phyloP scores from a whole-genome alignment of 2,329 filamentous ascomycete genomes.

The Diaporthe helianthi region DNA sequence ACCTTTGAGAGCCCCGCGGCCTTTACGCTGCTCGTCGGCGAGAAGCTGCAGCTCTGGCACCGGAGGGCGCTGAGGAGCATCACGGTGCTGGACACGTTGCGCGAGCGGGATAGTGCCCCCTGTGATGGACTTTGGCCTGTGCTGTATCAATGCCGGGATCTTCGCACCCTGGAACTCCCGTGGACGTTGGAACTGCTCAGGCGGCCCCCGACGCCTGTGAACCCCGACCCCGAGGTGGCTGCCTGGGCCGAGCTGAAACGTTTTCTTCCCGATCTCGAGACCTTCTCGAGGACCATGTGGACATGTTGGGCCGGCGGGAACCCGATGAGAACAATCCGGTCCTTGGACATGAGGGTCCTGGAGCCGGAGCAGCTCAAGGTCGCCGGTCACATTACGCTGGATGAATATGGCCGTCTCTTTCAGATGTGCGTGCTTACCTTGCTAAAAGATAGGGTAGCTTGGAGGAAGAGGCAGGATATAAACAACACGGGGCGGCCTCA shows the following conservation, averaged over 20 bases:
- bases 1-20: not conserved
- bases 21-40: not conserved
- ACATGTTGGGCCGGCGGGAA: no score
- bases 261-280: not conserved
- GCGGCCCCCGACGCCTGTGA: not conserved
- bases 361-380: not conserved
- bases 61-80: not conserved
- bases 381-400: no score
- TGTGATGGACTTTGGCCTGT: not conserved
- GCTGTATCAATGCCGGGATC: not conserved
- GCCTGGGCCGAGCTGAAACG: not conserved
- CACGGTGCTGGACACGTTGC: not conserved
- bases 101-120: no score
- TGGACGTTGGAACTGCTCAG: not conserved
- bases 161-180: not conserved
- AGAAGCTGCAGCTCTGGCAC: not conserved
- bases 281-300: not conserved
- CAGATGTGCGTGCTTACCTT: no score
- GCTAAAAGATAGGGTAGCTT: no score
- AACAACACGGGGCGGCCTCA: no score
- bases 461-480: no score
- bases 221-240: accelerated
- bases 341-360: not conserved
- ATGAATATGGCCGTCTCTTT: no score
- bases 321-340: no score